Conservation (phyloP, 176 grass and related monocot species). For the Avena insularis region DNA sequence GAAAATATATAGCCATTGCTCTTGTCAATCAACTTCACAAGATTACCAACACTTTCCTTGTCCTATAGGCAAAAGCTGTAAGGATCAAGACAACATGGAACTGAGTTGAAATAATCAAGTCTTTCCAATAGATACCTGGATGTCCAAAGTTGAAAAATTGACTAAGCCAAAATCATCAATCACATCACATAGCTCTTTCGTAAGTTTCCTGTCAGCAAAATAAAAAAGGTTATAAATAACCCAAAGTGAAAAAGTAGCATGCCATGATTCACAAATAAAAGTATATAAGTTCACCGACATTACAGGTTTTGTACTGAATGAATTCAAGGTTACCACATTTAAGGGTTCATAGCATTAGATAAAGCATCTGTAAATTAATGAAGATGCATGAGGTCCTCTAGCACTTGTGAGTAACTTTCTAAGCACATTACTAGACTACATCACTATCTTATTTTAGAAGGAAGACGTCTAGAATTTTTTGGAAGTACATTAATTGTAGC, state of each 20-base stretch:
- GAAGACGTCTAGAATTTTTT: not conserved
- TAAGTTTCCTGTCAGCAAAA: slow-evolving; percentile 82
- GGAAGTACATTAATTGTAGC: not conserved
- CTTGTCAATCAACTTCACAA: slow-evolving; percentile 95
- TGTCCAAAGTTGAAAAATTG: slow-evolving; percentile 92
- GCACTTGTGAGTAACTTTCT: not conserved
- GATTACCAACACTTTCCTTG: slow-evolving; percentile 96
- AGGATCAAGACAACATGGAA: slow-evolving; percentile 5
- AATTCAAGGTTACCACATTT: not conserved
- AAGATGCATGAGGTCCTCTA: not conserved
- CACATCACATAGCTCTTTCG: slow-evolving; percentile 90
- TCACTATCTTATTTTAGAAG: not conserved
- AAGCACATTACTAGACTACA: slow-evolving; percentile 1
- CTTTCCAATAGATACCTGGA: slow-evolving; percentile 61
- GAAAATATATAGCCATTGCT: slow-evolving; percentile 97
- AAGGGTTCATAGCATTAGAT: not conserved
- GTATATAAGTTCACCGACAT: not conserved
- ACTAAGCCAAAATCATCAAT: slow-evolving; percentile 82
- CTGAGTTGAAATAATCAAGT: slow-evolving; percentile 20
- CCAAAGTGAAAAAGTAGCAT: not conserved
- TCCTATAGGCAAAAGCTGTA: slow-evolving; percentile 55
- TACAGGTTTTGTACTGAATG: not conserved
- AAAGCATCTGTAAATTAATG: not conserved
- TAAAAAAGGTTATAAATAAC: slow-evolving; percentile 19
- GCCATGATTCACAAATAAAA: slow-evolving; percentile 21